Percentiles rank a stretch among this genome's conserved stretches.
Conservation (phyloP, 129 eudicot species). For the Chrysanthemum makinoi region DNA sequence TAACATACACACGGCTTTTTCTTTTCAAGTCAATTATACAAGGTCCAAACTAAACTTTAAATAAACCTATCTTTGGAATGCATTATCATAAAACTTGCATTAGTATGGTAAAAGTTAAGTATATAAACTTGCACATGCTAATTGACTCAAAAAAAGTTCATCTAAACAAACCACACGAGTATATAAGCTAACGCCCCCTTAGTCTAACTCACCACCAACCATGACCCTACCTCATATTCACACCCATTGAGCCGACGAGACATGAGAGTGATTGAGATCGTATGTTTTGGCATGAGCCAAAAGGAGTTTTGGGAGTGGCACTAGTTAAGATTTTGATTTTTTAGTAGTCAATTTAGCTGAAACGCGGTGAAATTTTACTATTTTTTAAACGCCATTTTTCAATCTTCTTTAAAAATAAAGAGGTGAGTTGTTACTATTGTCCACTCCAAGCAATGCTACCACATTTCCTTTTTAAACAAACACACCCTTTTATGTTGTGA, state of each 20-base stretch:
- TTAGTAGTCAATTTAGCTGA: too few relatives aligned
- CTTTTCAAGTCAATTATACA: not conserved
- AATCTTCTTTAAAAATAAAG: too few relatives aligned
- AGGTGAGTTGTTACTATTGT: too few relatives aligned
- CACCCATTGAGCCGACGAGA: not conserved
- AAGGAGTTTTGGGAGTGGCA: too few relatives aligned
- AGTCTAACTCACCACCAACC: slow-evolving; percentile 20
- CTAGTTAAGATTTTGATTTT: too few relatives aligned
- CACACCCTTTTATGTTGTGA: too few relatives aligned
- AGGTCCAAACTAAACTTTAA: not conserved
- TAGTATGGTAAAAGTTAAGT: not conserved
- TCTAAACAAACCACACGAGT: not conserved
- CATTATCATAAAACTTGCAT: not conserved
- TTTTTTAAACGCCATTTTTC: too few relatives aligned
- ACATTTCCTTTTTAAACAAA: too few relatives aligned
- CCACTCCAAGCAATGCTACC: too few relatives aligned
- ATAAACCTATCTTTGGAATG: not conserved
- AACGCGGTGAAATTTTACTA: too few relatives aligned
- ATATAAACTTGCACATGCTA: not conserved
- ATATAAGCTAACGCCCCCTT: not conserved
- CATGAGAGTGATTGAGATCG: too few relatives aligned
- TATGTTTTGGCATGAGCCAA: too few relatives aligned
- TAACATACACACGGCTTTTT: not conserved
- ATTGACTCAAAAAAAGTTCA: not conserved
- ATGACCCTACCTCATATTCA: slow-evolving; percentile 11